Percentiles rank a stretch among this genome's conserved stretches.
Evolutionary conservation across 2,329 filamentous ascomycete genomes (phyloP).

Genomic region (Cercospora nicotianae): DNA sequence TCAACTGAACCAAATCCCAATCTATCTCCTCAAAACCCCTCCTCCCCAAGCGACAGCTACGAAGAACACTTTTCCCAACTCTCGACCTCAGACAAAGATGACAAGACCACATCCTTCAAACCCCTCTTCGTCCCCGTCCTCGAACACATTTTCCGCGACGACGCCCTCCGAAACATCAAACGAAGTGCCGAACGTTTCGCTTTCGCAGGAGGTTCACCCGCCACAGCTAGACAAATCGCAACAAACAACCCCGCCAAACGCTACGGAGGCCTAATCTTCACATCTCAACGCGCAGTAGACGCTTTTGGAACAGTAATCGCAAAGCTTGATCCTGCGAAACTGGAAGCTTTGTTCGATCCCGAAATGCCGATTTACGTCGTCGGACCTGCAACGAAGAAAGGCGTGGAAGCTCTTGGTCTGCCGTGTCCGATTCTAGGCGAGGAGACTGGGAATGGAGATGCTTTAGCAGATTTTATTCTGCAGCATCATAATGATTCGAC

Average conservation of each 20-base stretch:
- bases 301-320: slow-evolving; percentile 66
- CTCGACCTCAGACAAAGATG: neutral
- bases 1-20: slow-evolving; percentile 46
- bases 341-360: slow-evolving; percentile 44
- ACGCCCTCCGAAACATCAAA: slow-evolving; percentile 57
- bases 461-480: slow-evolving; percentile 74
- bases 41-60: slow-evolving; percentile 69
- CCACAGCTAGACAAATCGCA: slow-evolving; percentile 32
- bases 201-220: slow-evolving; percentile 38
- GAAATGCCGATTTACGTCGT: slow-evolving; percentile 72
- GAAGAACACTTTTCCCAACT: slow-evolving; percentile 59
- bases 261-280: slow-evolving; percentile 81
- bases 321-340: slow-evolving; percentile 44
- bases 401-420: slow-evolving; percentile 58
- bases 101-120: slow-evolving; percentile 48
- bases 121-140: slow-evolving; percentile 76
- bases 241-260: slow-evolving; percentile 40
- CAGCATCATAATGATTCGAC: slow-evolving; percentile 63
- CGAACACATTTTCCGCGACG: slow-evolving; percentile 65
- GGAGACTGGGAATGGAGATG: slow-evolving; percentile 81
- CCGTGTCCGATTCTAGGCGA: slow-evolving; percentile 68
- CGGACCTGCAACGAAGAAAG: slow-evolving; percentile 75
- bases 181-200: slow-evolving; percentile 51
- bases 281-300: slow-evolving; percentile 79
- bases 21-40: slow-evolving; percentile 77